Percentiles rank a stretch among this genome's conserved stretches.
phyloP scores from a whole-genome alignment of 257 asterid species.

The Solanum sejunctum region DNA sequence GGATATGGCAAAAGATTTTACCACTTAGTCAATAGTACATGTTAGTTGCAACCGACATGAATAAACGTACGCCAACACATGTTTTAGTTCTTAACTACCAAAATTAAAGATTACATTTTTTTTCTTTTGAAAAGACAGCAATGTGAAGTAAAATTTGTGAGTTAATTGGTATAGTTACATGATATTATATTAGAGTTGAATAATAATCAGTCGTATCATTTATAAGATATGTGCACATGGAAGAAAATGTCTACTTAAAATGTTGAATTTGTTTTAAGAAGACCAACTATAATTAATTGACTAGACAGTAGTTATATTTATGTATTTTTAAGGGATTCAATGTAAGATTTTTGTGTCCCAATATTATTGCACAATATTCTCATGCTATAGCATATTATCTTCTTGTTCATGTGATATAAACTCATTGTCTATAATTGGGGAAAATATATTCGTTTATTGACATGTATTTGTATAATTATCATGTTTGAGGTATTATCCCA shows the following conservation, averaged over 20 bases:
- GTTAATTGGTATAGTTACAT: neutral
- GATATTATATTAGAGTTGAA: neutral
- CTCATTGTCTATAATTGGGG: neutral
- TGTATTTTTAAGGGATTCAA: neutral
- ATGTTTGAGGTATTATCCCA: neutral
- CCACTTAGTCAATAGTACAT: neutral
- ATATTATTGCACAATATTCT: neutral
- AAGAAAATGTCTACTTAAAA: neutral
- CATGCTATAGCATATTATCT: neutral
- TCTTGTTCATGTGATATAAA: neutral
- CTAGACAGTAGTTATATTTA: neutral
- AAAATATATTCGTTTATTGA: neutral
- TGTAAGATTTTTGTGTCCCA: neutral
- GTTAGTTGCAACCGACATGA: neutral
- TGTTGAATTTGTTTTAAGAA: neutral
- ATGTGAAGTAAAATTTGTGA: neutral
- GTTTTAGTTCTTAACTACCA: neutral
- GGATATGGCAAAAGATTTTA: neutral
- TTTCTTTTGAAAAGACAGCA: neutral
- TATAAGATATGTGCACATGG: neutral
- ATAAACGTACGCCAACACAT: neutral
- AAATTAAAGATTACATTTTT: neutral
- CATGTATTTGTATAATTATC: neutral
- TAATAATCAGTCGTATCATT: neutral
- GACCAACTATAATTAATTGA: neutral